Evolutionary conservation across 768 basidiomycete species (phyloP).

Genomic region (Mycena kentingensis): DNA sequence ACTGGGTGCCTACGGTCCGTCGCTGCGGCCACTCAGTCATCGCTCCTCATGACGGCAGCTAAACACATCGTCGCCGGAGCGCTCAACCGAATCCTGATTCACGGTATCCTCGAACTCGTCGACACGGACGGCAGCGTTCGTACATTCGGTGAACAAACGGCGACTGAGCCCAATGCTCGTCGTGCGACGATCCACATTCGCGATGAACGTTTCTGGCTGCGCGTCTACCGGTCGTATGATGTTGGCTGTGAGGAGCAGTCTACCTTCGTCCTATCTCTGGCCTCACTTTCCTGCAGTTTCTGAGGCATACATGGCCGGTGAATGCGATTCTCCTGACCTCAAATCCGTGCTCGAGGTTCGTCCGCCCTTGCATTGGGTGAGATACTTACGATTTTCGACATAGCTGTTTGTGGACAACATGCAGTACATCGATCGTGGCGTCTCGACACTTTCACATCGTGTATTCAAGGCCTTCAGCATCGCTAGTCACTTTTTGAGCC

Average conservation of each 20-base stretch:
- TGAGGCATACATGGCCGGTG: constrained; percentile 43
- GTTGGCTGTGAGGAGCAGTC: constrained; percentile 34
- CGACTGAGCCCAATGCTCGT: not conserved
- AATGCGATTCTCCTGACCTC: constrained; percentile 36
- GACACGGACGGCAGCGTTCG: constrained; percentile 1
- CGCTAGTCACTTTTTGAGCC: constrained; percentile 33
- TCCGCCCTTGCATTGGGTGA: not conserved
- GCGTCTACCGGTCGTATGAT: constrained; percentile 31
- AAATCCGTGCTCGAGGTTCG: constrained; percentile 39
- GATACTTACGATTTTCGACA: not conserved
- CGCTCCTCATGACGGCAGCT: not conserved
- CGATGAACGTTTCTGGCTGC: constrained; percentile 14
- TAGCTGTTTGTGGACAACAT: constrained; percentile 39
- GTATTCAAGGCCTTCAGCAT: constrained; percentile 17
- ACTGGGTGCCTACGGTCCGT: not conserved
- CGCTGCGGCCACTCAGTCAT: not conserved
- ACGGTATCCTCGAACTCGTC: constrained; percentile 2
- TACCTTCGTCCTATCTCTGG: not conserved
- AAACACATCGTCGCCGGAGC: not conserved
- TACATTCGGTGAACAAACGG: constrained; percentile 1
- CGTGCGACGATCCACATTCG: not conserved
- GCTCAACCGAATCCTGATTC: not conserved
- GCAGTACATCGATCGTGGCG: constrained; percentile 7
- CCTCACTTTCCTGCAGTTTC: constrained; percentile 30
- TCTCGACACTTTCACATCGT: constrained; percentile 34